Evolutionary conservation across 2,329 filamentous ascomycete species (phyloP), one percentile per base, ranked within the genome.

Genomic region (Penicillium sp.): DNA sequence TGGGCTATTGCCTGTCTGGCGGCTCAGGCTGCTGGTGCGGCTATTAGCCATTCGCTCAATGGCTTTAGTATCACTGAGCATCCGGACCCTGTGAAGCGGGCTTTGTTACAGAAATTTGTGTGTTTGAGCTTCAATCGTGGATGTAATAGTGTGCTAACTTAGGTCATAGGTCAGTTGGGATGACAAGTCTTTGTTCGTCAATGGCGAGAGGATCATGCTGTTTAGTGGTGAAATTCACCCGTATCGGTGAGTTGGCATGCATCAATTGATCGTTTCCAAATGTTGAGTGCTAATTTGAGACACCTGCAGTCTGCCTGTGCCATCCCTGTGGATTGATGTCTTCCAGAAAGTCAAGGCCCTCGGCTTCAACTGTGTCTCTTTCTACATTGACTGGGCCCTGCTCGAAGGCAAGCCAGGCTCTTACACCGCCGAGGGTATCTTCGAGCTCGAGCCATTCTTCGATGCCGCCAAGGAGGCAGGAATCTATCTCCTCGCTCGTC

Each of bases 331-430:
- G 77, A 77, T 89, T 8, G 90, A 93, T 61, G 68, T 93, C 2
- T 88, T 95, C 63, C 87, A 94, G 65, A 95, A 95, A 73, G 85
- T 93, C 71, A 92, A 89, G 71, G 87, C 89, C 0, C 74, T 92
- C 1, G 91, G 91, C 0, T 92, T 91, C 74, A 93, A 89, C 63
- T 83, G 84, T 43, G 87, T 92, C 1, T 91, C 88, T 0, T 91
- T 92, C 70, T 93, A 93, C 65, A 79, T 87, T 6, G 83, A 92
- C 63, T 95, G 90, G 91, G 88, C 87, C 3, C 75, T 93, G 2
- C 71, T 91, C 0, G 90, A 94, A 69, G 89, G 88, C 2, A 86
- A 87, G 55, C 85, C 80, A 0, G 90, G 89, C 1, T 77, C 84
- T 3, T 92, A 91, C 65, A 78, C 78, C 8, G 87, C 86, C 1